phyloP scores from a whole-genome alignment of 129 eudicot genomes.

The Silybum marianum region DNA sequence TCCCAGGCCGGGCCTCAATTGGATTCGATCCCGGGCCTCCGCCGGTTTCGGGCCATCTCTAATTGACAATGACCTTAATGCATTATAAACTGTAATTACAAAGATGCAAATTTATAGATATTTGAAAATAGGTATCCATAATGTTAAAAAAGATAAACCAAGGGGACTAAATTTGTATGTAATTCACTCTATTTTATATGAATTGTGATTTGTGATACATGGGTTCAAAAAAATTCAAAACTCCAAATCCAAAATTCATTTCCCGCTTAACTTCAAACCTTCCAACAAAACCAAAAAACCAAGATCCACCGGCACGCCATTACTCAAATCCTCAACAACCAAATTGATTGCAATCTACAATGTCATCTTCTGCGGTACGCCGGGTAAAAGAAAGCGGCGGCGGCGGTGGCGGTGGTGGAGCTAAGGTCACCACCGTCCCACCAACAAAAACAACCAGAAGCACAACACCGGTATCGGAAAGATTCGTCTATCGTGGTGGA shows the following conservation, averaged over 20 bases:
- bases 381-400: slow-evolving; percentile 58
- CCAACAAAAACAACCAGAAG: slow-evolving; percentile 42
- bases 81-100: no score
- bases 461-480: slow-evolving; percentile 57
- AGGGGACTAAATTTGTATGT: no score
- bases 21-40: no score
- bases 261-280: slow-evolving; percentile 32
- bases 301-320: not conserved
- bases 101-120: no score
- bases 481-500: slow-evolving; percentile 13
- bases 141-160: no score
- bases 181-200: no score
- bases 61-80: no score
- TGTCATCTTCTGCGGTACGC: slow-evolving; percentile 59
- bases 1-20: no score
- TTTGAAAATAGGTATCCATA: no score
- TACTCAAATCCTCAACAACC: not conserved
- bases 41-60: no score
- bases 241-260: slow-evolving; percentile 14
- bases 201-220: no score
- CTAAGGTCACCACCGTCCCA: slow-evolving; percentile 35
- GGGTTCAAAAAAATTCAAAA: slow-evolving; percentile 23
- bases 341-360: slow-evolving; percentile 19
- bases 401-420: slow-evolving; percentile 15
- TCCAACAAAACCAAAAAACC: not conserved